Percentiles rank a stretch among this genome's conserved stretches.
Evolutionary conservation across 2,329 filamentous ascomycete species (phyloP).

Genomic region (Aspergillus sojae): DNA sequence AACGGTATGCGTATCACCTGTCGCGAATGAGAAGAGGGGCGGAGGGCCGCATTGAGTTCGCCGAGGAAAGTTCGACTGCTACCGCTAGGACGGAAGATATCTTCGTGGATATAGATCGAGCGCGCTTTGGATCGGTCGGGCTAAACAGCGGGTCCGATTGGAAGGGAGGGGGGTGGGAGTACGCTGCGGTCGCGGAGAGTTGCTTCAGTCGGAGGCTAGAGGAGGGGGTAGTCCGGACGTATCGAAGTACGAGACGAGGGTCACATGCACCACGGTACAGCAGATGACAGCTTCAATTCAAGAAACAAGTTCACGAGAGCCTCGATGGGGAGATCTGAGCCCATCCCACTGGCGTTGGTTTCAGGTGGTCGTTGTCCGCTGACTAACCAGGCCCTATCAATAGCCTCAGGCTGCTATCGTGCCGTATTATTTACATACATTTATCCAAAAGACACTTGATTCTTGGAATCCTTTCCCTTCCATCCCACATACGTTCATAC

Average conservation of each 20-base stretch:
- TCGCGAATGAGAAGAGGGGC: slow-evolving; percentile 28
- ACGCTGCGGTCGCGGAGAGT: slow-evolving; percentile 13
- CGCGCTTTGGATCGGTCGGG: slow-evolving; percentile 9
- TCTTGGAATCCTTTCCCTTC: no score
- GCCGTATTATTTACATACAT: neutral
- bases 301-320: slow-evolving; percentile 9
- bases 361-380: slow-evolving; percentile 19
- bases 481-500: no score
- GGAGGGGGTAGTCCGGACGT: slow-evolving; percentile 8
- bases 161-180: slow-evolving; percentile 17
- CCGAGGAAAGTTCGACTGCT: slow-evolving; percentile 1
- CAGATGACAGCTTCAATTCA: slow-evolving; percentile 3
- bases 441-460: neutral
- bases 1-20: slow-evolving; percentile 38
- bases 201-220: slow-evolving; percentile 5
- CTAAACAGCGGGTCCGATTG: slow-evolving; percentile 15
- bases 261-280: slow-evolving; percentile 13
- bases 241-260: neutral
- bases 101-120: slow-evolving; percentile 5
- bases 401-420: slow-evolving; percentile 16
- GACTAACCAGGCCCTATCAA: slow-evolving; percentile 19
- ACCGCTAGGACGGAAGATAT: neutral
- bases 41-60: slow-evolving; percentile 36
- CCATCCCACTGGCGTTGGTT: slow-evolving; percentile 15
- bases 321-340: slow-evolving; percentile 14